Percentiles rank a stretch among this genome's conserved stretches.
Conservation (phyloP, 768 basidiomycete species). For the Lactarius indigo region DNA sequence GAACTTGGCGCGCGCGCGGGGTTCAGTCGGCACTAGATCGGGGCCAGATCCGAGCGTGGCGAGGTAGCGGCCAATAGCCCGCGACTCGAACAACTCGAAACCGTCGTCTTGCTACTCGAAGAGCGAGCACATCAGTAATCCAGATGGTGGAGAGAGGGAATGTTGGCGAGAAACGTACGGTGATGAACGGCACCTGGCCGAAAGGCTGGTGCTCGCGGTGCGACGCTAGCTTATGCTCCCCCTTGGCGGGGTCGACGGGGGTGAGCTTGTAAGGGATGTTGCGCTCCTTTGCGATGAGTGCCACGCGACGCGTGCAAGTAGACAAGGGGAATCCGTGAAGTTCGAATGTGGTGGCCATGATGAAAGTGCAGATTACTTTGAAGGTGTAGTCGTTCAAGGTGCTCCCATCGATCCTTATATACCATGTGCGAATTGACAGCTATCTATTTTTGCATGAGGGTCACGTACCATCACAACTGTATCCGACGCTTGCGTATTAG, state of each 20-base stretch:
- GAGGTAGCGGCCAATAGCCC: constrained; percentile 31
- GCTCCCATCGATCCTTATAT: background rate
- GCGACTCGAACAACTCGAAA: constrained; percentile 30
- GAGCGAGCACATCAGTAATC: background rate
- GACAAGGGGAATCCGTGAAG: background rate
- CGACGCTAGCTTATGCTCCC: constrained; percentile 4
- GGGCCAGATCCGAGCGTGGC: constrained; percentile 28
- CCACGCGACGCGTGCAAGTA: constrained; percentile 17
- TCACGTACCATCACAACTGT: no score
- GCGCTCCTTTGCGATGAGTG: constrained; percentile 12
- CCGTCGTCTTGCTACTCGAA: constrained; percentile 29
- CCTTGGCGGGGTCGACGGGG: background rate
- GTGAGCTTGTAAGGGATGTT: constrained; percentile 1
- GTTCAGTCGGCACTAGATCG: constrained; percentile 26
- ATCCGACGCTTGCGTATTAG: background rate
- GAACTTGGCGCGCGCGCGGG: constrained; percentile 28
- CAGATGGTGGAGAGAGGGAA: background rate
- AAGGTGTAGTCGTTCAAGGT: background rate
- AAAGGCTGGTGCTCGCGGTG: constrained; percentile 16
- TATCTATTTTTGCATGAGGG: background rate
- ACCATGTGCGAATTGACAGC: background rate
- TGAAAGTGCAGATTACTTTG: background rate
- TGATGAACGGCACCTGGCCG: constrained; percentile 19
- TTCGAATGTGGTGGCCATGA: background rate
- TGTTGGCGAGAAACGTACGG: background rate